A percentile compares a stretch with the other conserved stretches of the same genome.
These are phyloP conservation scores for Candida piceae DNA, from an alignment of 805 yeast genomes.

Conservation along the genomic window DNA sequence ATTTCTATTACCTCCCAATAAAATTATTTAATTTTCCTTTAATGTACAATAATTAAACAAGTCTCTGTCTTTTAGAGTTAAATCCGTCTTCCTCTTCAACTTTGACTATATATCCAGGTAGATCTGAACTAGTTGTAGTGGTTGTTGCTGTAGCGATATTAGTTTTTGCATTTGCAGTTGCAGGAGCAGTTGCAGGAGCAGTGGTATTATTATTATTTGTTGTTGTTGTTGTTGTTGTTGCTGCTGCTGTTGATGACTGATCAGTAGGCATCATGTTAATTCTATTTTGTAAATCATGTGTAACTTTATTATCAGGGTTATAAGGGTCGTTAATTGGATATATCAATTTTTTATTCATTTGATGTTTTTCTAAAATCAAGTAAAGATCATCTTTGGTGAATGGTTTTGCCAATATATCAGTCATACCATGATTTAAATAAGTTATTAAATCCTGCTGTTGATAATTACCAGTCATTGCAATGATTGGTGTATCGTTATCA, in stretches of 20 bases:
- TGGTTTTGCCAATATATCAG: slow-evolving; percentile 90
- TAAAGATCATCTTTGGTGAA: slow-evolving; percentile 84
- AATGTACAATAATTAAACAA: too few relatives aligned
- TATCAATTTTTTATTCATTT: slow-evolving; percentile 37
- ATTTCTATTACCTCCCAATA: too few relatives aligned
- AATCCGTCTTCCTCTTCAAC: too few relatives aligned
- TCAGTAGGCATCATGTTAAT: neutral
- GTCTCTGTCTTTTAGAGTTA: too few relatives aligned
- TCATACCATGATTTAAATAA: slow-evolving; percentile 83
- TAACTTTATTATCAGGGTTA: slow-evolving; percentile 9
- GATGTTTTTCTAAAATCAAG: slow-evolving; percentile 69
- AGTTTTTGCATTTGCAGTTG: neutral
- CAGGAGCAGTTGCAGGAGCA: too few relatives aligned
- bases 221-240: neutral
- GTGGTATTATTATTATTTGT: neutral
- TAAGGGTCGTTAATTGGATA: slow-evolving; percentile 21
- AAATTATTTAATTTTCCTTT: too few relatives aligned
- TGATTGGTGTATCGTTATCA: slow-evolving; percentile 81
- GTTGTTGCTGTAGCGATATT: neutral
- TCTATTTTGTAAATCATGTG: too few relatives aligned
- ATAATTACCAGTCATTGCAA: slow-evolving; percentile 91
- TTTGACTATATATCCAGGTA: too few relatives aligned
- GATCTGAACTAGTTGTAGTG: too few relatives aligned
- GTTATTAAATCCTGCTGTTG: slow-evolving; percentile 76
- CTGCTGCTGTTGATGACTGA: neutral